Evolutionary conservation across 345 rosid species (phyloP), one percentile per base, ranked within the genome.

Genomic region (Nasturtium officinale): DNA sequence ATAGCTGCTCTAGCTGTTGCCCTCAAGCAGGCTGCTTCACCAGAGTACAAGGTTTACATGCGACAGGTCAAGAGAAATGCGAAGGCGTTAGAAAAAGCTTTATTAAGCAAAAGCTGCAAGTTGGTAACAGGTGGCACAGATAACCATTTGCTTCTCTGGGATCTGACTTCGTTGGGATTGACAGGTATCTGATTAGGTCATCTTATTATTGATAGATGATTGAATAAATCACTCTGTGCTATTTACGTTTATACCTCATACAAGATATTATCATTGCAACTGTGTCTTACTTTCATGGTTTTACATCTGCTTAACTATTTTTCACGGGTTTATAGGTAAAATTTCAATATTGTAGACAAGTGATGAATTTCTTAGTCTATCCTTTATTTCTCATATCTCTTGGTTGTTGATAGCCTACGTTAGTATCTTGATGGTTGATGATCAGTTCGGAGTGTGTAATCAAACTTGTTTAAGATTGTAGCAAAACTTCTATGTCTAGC

Each of bases 1-100:
- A 90, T 89, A 87, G 99, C 97, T 70, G 98, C 99, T 67, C 92
- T 95, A 65, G 96, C 98, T 65, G 81, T 91, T 69, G 93, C 99
- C 74, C 85, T 95, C 59, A 95, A 90, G 80, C 98, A 95, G 84
- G 96, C 85, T 11, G 90, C 90, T 53, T 84, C 90, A 17, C 91
- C 89, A 25, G 96, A 84, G 79, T 94, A 76, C 78, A 87, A 85
- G 76, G 76, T 83, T 57, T 91, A 91, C 77, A 94, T 94, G 90
- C 87, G 85, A 33, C 98, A 88, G 77, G 96, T 94, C 54, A 91
- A 85, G 84, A 89, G 79, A 74, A 94, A 94, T 82, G 87, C 95
- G 5, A 87, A 86, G 82, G 92, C 91, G 47, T 86, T 91, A 72
- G 97, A 87, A 23, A 76, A 77, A 79, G 90, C 91, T 40, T 80